A percentile compares a stretch with the other conserved stretches of the same genome.
These are phyloP conservation scores for Candida odintsovae DNA, from an alignment of 805 yeast species.

Conservation along the genomic window DNA sequence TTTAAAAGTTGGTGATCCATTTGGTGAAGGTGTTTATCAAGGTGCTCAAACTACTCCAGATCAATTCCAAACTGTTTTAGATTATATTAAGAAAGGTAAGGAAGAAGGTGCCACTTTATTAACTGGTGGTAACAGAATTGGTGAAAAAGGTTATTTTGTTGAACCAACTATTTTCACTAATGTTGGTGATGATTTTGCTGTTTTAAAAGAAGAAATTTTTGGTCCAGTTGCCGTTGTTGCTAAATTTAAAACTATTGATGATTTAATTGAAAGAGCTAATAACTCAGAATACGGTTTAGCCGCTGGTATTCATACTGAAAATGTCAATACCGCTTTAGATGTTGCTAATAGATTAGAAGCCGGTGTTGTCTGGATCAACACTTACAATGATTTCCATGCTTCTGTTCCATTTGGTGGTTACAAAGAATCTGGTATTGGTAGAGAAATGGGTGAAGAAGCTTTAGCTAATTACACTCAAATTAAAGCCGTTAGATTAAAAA, in stretches of 20 bases:
- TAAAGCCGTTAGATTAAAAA: conserved; percentile 58
- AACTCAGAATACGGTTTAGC: conserved; percentile 59
- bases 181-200: conserved; percentile 43
- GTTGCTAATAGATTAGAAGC: conserved; percentile 52
- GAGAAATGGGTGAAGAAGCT: conserved; percentile 68
- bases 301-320: conserved; percentile 58
- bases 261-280: conserved; percentile 49
- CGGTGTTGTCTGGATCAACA: conserved; percentile 63
- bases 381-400: conserved; percentile 62
- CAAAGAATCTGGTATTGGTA: conserved; percentile 63
- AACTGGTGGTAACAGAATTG: conserved; percentile 55
- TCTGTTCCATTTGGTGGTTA: conserved; percentile 69
- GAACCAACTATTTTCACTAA: conserved; percentile 59
- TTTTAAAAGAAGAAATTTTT: conserved; percentile 58
- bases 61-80: conserved; percentile 54
- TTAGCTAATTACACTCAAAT: conserved; percentile 60
- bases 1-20: conserved; percentile 58
- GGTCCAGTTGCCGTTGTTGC: conserved; percentile 61
- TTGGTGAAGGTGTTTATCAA: conserved; percentile 49
- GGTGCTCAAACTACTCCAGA: conserved; percentile 62
- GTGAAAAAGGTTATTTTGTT: conserved; percentile 54
- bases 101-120: conserved; percentile 50
- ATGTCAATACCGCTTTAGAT: conserved; percentile 46
- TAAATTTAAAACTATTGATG: conserved; percentile 54
- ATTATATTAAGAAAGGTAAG: conserved; percentile 53